Evolutionary conservation across 2,329 filamentous ascomycete genomes (phyloP).

Genomic region (Sphaerulina vaccinii): DNA sequence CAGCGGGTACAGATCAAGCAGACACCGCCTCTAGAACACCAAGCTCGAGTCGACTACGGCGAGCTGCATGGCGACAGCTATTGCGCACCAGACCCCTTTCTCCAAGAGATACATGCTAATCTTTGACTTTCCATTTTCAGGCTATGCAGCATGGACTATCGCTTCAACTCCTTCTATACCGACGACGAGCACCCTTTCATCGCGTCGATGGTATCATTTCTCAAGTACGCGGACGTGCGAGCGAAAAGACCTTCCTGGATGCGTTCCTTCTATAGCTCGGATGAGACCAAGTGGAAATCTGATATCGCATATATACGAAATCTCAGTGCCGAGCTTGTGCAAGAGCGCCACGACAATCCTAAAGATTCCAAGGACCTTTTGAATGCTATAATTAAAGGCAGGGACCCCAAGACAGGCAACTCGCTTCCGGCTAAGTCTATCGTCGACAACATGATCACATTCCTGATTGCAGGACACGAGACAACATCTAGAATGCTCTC

Average conservation of each 20-base stretch:
- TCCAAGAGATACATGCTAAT: too few relatives aligned
- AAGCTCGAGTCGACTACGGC: too few relatives aligned
- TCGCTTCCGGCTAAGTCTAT: constrained; percentile 63
- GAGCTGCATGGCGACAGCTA: too few relatives aligned
- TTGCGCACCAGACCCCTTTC: too few relatives aligned
- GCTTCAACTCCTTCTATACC: constrained; percentile 69
- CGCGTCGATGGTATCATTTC: constrained; percentile 63
- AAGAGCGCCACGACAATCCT: constrained; percentile 56
- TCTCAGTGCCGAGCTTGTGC: constrained; percentile 60
- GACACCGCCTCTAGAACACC: too few relatives aligned
- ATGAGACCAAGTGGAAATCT: constrained; percentile 49
- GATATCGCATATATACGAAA: constrained; percentile 58
- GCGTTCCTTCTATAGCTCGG: constrained; percentile 44
- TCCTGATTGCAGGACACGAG: constrained; percentile 66
- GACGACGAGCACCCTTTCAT: constrained; percentile 70
- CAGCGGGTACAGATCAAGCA: too few relatives aligned
- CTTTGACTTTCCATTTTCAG: constrained; percentile 73
- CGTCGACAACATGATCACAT: constrained; percentile 66
- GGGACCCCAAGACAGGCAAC: constrained; percentile 66
- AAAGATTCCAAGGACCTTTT: constrained; percentile 64
- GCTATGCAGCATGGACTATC: constrained; percentile 54
- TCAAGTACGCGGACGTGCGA: constrained; percentile 46
- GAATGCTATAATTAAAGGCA: constrained; percentile 66
- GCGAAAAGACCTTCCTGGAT: constrained; percentile 46
- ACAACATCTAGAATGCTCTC: constrained; percentile 67